Evolutionary conservation across 225 moss, liverwort and hornwort genomes (phyloP).

Genomic region (Anthoceros angustus): DNA sequence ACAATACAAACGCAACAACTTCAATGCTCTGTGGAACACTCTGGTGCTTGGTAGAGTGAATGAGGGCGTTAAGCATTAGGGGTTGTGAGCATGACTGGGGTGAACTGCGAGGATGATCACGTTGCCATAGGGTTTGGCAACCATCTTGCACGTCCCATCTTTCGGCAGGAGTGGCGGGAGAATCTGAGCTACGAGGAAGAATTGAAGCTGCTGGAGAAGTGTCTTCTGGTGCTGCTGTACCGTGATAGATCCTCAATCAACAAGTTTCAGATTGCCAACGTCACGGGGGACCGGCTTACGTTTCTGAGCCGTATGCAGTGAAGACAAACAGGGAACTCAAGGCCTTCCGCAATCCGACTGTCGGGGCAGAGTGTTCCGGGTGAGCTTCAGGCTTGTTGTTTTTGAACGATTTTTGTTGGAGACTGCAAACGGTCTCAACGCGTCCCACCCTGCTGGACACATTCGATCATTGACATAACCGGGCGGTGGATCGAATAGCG

Average conservation of each 20-base stretch:
- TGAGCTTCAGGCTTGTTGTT: no score
- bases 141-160: constrained; percentile 88
- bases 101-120: constrained; percentile 89
- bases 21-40: constrained; percentile 88
- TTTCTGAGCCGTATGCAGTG: constrained; percentile 64
- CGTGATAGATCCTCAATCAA: constrained; percentile 81
- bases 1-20: constrained; percentile 75
- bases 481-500: no score
- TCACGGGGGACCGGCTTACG: constrained; percentile 45
- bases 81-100: constrained; percentile 95
- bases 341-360: constrained; percentile 78
- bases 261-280: constrained; percentile 89
- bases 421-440: no score
- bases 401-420: no score
- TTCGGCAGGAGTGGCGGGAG: constrained; percentile 74
- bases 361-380: constrained; percentile 60
- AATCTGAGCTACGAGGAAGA: constrained; percentile 81
- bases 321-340: constrained; percentile 59
- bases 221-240: constrained; percentile 77
- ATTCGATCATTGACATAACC: no score
- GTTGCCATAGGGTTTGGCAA: constrained; percentile 94
- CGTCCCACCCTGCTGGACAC: no score
- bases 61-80: constrained; percentile 75
- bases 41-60: constrained; percentile 90
- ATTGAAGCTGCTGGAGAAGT: constrained; percentile 67